Evolutionary conservation across 1,284 basidiomycete species (phyloP).

Genomic region (Boletellus dicymbophilus): DNA sequence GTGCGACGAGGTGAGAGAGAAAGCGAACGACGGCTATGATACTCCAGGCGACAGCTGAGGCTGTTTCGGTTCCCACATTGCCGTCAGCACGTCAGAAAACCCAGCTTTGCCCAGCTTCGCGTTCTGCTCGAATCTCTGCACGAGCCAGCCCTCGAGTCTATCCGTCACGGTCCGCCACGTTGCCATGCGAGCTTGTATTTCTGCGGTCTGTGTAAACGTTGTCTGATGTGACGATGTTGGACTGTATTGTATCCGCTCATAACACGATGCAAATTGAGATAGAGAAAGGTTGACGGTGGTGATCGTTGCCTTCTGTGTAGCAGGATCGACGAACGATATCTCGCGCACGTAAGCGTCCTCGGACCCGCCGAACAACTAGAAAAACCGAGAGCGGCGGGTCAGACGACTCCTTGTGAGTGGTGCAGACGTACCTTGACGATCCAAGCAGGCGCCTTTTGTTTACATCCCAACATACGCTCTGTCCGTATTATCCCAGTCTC

Average conservation of each 20-base stretch:
- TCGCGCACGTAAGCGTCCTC: conserved; percentile 95
- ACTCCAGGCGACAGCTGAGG: conserved; percentile 31
- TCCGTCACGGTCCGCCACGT: conserved; percentile 80
- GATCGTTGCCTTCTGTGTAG: conserved; percentile 76
- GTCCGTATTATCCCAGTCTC: conserved; percentile 87
- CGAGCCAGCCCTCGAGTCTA: conserved; percentile 79
- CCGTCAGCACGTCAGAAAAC: conserved; percentile 83
- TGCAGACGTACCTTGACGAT: conserved; percentile 70
- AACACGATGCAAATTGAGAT: conserved; percentile 87
- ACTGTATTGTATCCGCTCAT: conserved; percentile 87
- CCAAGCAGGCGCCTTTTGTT: conserved; percentile 84
- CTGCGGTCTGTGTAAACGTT: conserved; percentile 79
- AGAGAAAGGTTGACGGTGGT: conserved; percentile 89
- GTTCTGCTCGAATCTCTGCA: conserved; percentile 86
- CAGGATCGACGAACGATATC: conserved; percentile 89
- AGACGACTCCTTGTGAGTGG: not conserved
- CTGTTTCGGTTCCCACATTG: conserved; percentile 65
- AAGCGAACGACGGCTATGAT: conserved; percentile 13
- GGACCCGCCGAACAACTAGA: conserved; percentile 82
- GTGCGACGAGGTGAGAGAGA: not conserved
- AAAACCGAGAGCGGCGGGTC: conserved; percentile 10
- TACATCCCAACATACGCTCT: conserved; percentile 83
- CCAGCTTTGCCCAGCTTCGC: conserved; percentile 84
- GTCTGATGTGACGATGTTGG: conserved; percentile 66
- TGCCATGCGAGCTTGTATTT: conserved; percentile 78